phyloP scores from a whole-genome alignment of 1,139 yeast genomes.

The Suzukiozyma palmioleophila region DNA sequence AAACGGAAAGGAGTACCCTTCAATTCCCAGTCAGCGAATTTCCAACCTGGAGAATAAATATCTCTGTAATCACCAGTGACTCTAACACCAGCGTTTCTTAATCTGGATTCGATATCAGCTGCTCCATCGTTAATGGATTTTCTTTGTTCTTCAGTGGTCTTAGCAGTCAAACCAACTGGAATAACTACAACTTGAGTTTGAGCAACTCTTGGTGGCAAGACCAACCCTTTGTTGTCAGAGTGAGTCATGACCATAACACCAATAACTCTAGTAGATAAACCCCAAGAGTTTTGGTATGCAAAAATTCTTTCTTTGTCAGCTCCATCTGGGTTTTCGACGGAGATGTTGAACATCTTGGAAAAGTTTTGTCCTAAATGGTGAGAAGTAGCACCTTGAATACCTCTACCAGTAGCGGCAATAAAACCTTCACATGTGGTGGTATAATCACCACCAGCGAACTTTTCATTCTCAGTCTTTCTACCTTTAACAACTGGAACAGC shows the following conservation, averaged over 20 bases:
- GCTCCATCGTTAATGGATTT: conserved; percentile 68
- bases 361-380: conserved; percentile 98
- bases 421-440: conserved; percentile 97
- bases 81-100: conserved; percentile 60
- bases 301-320: conserved; percentile 78
- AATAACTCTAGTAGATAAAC: conserved; percentile 94
- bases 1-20: conserved; percentile 92
- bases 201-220: conserved; percentile 95
- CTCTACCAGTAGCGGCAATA: conserved; percentile 98
- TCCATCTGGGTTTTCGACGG: conserved; percentile 93
- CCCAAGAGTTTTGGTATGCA: conserved; percentile 99
- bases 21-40: conserved; percentile 95
- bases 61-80: conserved; percentile 85
- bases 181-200: conserved; percentile 87
- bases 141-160: conserved; percentile 75
- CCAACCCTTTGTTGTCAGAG: conserved; percentile 97
- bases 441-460: conserved; percentile 96
- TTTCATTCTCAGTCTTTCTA: conserved; percentile 92
- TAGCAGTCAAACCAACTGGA: conserved; percentile 92
- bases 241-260: conserved; percentile 99
- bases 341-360: conserved; percentile 95
- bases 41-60: conserved; percentile 98
- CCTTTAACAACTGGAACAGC: conserved; percentile 98
- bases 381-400: conserved; percentile 98
- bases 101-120: conserved; percentile 55